phyloP scores from a whole-genome alignment of 148 eudicot species.

The Rhododendron molle region DNA sequence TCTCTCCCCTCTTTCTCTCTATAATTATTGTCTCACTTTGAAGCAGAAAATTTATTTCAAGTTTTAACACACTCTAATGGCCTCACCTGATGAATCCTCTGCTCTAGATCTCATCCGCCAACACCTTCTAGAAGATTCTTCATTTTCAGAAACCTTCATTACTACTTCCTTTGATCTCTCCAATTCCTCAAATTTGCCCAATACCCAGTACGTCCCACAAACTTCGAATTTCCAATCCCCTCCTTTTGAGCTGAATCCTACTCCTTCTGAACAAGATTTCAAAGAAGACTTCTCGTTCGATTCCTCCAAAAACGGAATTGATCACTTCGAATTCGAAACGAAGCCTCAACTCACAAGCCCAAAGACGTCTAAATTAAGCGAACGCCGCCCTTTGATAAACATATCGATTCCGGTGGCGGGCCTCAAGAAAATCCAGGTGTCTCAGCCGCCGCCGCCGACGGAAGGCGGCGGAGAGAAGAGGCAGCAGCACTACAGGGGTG shows the following conservation, averaged over 20 bases:
- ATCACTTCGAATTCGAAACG: neutral
- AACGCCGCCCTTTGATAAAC: slow-evolving; percentile 8
- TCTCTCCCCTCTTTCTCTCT: neutral
- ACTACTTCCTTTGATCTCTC: too few relatives aligned
- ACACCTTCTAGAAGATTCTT: slow-evolving; percentile 13
- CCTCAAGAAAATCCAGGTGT: neutral
- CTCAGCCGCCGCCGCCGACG: neutral
- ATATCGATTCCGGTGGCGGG: slow-evolving; percentile 1
- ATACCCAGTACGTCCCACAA: neutral
- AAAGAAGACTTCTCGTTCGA: neutral
- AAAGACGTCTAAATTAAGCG: slow-evolving; percentile 1
- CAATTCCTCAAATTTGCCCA: neutral
- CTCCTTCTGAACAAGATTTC: neutral
- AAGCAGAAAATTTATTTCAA: neutral
- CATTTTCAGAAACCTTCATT: neutral
- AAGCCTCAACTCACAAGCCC: neutral
- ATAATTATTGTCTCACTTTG: neutral
- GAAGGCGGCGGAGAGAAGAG: neutral
- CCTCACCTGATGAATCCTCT: slow-evolving; percentile 12
- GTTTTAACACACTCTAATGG: neutral
- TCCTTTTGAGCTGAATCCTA: neutral
- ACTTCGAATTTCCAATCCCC: neutral
- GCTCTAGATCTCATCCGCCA: slow-evolving; percentile 22
- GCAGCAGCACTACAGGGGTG: slow-evolving; percentile 18
- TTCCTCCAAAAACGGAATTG: neutral